A percentile compares a stretch with the other conserved stretches of the same genome.
Conservation (phyloP, 352 stramenopile species). For the Phytopythium sindhum region DNA sequence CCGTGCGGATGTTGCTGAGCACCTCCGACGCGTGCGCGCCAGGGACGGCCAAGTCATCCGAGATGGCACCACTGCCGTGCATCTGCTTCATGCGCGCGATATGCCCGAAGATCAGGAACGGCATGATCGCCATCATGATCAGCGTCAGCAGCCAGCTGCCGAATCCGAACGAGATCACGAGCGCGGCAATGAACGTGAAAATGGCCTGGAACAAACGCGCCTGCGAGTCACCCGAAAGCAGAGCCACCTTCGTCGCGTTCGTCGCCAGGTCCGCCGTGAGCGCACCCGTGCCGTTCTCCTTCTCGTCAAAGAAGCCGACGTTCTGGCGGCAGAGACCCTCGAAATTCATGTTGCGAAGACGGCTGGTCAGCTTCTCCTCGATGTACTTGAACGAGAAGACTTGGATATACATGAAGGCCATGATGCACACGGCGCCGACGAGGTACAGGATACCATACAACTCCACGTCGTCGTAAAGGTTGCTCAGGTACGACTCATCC, state of each 20-base stretch:
- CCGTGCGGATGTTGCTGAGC: constrained; percentile 46
- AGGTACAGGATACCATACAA: constrained; percentile 25
- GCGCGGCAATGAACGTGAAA: constrained; percentile 45
- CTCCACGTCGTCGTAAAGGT: constrained; percentile 30
- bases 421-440: constrained; percentile 23
- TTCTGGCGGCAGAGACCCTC: constrained; percentile 34
- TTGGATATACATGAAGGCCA: constrained; percentile 33
- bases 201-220: constrained; percentile 36
- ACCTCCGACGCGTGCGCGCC: constrained; percentile 47
- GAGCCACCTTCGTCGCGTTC: constrained; percentile 18
- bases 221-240: constrained; percentile 52
- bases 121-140: constrained; percentile 60
- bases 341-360: constrained; percentile 45
- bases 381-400: constrained; percentile 49
- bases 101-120: constrained; percentile 47
- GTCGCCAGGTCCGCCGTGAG: constrained; percentile 49
- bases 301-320: constrained; percentile 72
- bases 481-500: constrained; percentile 17
- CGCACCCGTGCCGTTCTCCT: constrained; percentile 54
- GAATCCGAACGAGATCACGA: constrained; percentile 60
- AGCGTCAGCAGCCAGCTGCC: constrained; percentile 70
- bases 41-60: constrained; percentile 23
- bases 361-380: constrained; percentile 44
- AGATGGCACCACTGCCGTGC: constrained; percentile 12
- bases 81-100: constrained; percentile 37